Conservation (phyloP, 2,329 filamentous ascomycete species). For the Aspergillus sp. region DNA sequence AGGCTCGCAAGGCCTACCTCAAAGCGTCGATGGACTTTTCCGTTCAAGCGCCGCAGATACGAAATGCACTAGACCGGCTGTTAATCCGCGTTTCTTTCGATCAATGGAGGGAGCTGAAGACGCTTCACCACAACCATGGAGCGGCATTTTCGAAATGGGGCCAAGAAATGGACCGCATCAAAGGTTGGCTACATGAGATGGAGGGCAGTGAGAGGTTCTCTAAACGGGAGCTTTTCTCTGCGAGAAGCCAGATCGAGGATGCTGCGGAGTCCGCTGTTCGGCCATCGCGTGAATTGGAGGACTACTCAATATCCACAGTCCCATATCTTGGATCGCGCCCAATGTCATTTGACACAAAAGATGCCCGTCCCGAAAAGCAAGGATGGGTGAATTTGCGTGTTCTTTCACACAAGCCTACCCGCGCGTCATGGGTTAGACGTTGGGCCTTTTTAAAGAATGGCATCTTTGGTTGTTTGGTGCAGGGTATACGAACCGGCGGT, state of each 20-base stretch:
- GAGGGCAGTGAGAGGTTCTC: conserved; percentile 83
- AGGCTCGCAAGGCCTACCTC: conserved; percentile 85
- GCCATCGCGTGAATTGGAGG: conserved; percentile 88
- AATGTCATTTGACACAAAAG: conserved; percentile 60
- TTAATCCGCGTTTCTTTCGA: conserved; percentile 82
- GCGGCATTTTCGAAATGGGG: conserved; percentile 65
- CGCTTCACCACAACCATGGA: conserved; percentile 64
- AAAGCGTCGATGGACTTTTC: conserved; percentile 94
- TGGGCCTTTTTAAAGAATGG: conserved; percentile 97
- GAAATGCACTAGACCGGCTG: conserved; percentile 79
- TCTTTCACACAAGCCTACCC: conserved; percentile 80
- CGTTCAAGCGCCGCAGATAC: conserved; percentile 79
- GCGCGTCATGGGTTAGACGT: conserved; percentile 83
- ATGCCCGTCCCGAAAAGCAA: conserved; percentile 72
- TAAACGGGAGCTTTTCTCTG: conserved; percentile 74
- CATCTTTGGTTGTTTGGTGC: conserved; percentile 92
- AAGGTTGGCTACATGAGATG: conserved; percentile 93
- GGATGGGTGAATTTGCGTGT: conserved; percentile 88
- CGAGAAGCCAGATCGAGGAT: conserved; percentile 80
- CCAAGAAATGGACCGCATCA: conserved; percentile 84
- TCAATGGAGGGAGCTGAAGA: conserved; percentile 82
- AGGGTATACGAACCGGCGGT: conserved; percentile 73
- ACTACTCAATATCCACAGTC: conserved; percentile 87
- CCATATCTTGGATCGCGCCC: conserved; percentile 74
- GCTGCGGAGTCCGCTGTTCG: conserved; percentile 67